Evolutionary conservation across 164 flowering plant genomes (phyloP).

Genomic region (Litsea cubeba): DNA sequence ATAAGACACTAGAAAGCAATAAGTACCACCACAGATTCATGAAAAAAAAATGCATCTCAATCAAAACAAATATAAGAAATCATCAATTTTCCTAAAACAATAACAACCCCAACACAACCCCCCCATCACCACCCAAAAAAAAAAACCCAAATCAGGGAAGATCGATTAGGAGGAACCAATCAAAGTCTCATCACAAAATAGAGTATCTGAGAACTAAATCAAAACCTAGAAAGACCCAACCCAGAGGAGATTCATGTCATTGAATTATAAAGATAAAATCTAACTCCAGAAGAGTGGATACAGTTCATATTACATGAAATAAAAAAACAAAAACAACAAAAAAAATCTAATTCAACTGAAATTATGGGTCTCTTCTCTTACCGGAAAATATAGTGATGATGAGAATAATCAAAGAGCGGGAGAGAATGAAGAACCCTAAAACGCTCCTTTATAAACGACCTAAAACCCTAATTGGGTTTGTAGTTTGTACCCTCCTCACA

Average conservation of each 20-base stretch:
- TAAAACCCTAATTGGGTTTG: neutral
- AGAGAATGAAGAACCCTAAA: neutral
- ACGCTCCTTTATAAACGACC: neutral
- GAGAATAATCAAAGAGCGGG: neutral
- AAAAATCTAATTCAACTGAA: too few species aligned
- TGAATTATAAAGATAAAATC: too few species aligned
- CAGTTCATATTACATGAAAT: neutral
- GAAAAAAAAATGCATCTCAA: neutral
- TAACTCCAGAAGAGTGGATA: neutral
- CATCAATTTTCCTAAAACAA: too few species aligned
- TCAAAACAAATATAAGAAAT: too few species aligned
- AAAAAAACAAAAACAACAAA: too few species aligned
- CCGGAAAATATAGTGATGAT: neutral
- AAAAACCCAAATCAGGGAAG: neutral
- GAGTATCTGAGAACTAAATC: neutral
- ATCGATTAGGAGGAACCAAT: neutral
- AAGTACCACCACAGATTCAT: neutral
- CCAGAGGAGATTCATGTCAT: neutral
- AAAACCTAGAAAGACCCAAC: neutral
- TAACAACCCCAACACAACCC: neutral
- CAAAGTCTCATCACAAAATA: neutral
- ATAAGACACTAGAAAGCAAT: neutral
- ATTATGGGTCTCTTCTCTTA: neutral
- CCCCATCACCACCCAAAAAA: neutral
- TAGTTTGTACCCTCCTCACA: too few species aligned